These are phyloP conservation scores for Phytophthora vignae DNA, from an alignment of 352 stramenopile genomes.

Conservation along the genomic window DNA sequence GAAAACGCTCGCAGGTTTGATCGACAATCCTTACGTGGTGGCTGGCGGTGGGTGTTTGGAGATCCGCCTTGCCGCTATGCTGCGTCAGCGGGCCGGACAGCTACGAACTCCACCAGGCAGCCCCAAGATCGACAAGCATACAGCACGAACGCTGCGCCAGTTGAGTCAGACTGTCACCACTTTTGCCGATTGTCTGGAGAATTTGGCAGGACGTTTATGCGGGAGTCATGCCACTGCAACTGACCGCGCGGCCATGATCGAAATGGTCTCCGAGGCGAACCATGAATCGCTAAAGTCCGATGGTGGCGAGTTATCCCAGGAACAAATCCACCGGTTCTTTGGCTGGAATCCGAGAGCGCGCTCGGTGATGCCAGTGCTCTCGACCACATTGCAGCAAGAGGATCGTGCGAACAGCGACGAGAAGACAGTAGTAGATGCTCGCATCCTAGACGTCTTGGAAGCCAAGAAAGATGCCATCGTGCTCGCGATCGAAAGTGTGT, in stretches of 20 bases:
- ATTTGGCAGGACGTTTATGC: constrained; percentile 30
- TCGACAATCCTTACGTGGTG: constrained; percentile 51
- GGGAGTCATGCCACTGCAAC: constrained; percentile 13
- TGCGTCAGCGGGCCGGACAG: constrained; percentile 40
- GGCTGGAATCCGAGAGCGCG: constrained; percentile 50
- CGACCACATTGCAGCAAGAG: constrained; percentile 15
- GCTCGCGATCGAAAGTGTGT: constrained; percentile 54
- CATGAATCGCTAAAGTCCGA: constrained; percentile 9
- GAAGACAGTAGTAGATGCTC: constrained; percentile 38
- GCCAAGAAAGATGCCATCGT: constrained; percentile 54
- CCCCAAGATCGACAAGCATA: constrained; percentile 11
- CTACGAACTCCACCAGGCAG: constrained; percentile 22
- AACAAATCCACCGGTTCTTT: constrained; percentile 30
- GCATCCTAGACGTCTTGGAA: constrained; percentile 52
- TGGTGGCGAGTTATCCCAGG: neutral
- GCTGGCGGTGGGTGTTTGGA: constrained; percentile 60
- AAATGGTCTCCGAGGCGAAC: constrained; percentile 43
- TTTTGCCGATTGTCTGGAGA: constrained; percentile 40
- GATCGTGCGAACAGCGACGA: constrained; percentile 8
- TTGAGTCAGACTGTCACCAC: constrained; percentile 35
- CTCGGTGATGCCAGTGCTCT: constrained; percentile 28
- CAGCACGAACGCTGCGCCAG: constrained; percentile 35
- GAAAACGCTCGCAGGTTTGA: constrained; percentile 45
- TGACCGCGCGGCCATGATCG: constrained; percentile 28
- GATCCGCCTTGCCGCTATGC: constrained; percentile 50